These are phyloP conservation scores for Umbelopsis vinacea DNA, from an alignment of 192 early-diverging fungal species.

Conservation along the genomic window DNA sequence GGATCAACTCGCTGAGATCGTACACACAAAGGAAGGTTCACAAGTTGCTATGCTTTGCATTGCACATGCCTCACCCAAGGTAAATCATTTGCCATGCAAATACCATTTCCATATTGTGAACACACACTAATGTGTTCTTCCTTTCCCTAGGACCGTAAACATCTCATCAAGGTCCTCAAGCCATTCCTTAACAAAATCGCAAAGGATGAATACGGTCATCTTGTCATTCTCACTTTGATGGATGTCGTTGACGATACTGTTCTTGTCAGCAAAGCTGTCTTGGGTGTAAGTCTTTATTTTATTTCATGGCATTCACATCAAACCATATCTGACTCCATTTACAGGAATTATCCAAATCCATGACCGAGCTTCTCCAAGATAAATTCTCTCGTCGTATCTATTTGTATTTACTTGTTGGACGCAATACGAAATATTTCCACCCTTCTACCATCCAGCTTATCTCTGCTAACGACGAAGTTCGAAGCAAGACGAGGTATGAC, in stretches of 20 bases:
- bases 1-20: conserved; percentile 82
- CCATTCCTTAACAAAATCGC: conserved; percentile 79
- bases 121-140: background rate
- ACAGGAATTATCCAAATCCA: conserved; percentile 51
- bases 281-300: conserved; percentile 51
- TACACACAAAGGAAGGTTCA: conserved; percentile 93
- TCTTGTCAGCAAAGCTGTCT: conserved; percentile 74
- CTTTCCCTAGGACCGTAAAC: conserved; percentile 76
- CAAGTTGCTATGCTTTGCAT: conserved; percentile 84
- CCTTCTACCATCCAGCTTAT: conserved; percentile 71
- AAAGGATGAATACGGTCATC: conserved; percentile 88
- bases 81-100: background rate
- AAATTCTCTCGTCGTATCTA: conserved; percentile 80
- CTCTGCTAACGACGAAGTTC: conserved; percentile 67
- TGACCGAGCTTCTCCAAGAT: conserved; percentile 58
- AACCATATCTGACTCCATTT: too few relatives aligned
- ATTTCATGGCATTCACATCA: too few relatives aligned
- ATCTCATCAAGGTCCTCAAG: conserved; percentile 86
- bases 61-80: conserved; percentile 76
- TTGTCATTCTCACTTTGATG: conserved; percentile 80
- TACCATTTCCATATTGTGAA: background rate
- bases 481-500: conserved; percentile 58
- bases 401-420: conserved; percentile 81
- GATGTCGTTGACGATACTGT: conserved; percentile 96
- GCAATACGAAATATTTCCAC: conserved; percentile 75